These are phyloP conservation scores for Boletus subparvulus DNA, from an alignment of 768 basidiomycete genomes.

Conservation along the genomic window DNA sequence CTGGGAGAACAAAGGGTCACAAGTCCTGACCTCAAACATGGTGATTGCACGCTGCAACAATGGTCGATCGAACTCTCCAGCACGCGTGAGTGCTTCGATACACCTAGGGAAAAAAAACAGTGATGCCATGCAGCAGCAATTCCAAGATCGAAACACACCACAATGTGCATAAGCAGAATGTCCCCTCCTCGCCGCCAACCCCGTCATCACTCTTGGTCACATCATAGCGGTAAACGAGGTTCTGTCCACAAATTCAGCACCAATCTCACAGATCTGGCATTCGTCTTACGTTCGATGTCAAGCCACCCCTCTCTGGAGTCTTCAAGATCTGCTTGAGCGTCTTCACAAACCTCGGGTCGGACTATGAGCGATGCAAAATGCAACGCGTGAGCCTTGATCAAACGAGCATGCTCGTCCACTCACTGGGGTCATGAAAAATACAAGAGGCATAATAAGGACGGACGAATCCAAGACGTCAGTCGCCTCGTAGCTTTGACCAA, in stretches of 20 bases:
- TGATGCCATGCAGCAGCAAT: neutral
- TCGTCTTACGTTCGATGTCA: slow-evolving; percentile 73
- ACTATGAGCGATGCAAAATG: slow-evolving; percentile 37
- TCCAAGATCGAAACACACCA: slow-evolving; percentile 46
- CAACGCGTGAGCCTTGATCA: neutral
- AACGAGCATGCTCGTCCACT: slow-evolving; percentile 25
- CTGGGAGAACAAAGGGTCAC: neutral
- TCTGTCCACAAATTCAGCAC: slow-evolving; percentile 41
- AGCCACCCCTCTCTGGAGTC: slow-evolving; percentile 85
- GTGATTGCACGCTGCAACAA: slow-evolving; percentile 66
- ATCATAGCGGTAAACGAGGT: slow-evolving; percentile 89
- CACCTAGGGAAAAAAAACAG: slow-evolving; percentile 47
- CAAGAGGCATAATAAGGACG: slow-evolving; percentile 88
- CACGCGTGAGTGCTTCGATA: slow-evolving; percentile 86
- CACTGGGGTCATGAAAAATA: slow-evolving; percentile 86
- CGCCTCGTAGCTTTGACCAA: slow-evolving; percentile 91
- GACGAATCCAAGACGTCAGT: slow-evolving; percentile 80
- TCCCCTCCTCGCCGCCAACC: slow-evolving; percentile 94
- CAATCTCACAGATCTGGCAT: neutral
- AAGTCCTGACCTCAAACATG: slow-evolving; percentile 83
- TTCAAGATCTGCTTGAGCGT: slow-evolving; percentile 83
- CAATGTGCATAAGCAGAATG: slow-evolving; percentile 85
- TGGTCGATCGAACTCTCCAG: slow-evolving; percentile 70
- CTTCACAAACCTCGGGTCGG: slow-evolving; percentile 84
- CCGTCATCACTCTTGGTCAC: slow-evolving; percentile 84